Evolutionary conservation across 495 filamentous ascomycete species (phyloP), one percentile per base, ranked within the genome.

Genomic region (Daldinia loculata): DNA sequence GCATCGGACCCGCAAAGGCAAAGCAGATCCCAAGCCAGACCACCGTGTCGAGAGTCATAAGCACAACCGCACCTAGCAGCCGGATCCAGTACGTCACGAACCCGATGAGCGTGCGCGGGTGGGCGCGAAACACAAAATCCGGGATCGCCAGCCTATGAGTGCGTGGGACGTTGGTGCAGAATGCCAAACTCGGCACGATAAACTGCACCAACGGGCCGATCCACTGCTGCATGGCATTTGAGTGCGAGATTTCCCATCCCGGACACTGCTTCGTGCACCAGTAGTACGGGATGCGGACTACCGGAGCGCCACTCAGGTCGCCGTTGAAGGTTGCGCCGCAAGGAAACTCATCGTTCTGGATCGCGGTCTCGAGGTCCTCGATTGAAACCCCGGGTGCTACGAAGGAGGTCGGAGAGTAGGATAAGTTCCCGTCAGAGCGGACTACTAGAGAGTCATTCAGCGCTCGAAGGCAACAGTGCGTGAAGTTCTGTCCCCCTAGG

Each of bases 1-100:
- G 27, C 77, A 82, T 83, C 0, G 80, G 81, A 0, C 80, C 76
- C 0, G 79, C 75, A 38, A 81, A 74, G 3, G 79, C 79, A 56
- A 83, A 82, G 57, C 69, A 80, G 8, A 74, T 76, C 1, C 63
- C 67, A 6, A 79, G 72, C 80, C 79, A 81, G 34, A 75, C 63
- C 6, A 80, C 55, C 6, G 80, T 81, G 58, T 81, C 78, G 14
- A 80, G 29, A 7, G 72, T 68, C 19, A 75, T 73, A 19, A 81
- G 63, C 4, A 71, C 5, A 5, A 75, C 62, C 1, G 78, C 78
- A 2, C 72, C 74, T 4, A 72, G 55, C 26, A 76, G 67, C 15
- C 76, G 60, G 24, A 71, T 24, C 72, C 72, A 75, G 34, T 77
- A 77, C 34, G 72, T 70, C 24, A 73, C 0, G 24, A 74, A 27